Conservation (phyloP, 305 asterid genomes). For the Caryopteris hybrid region DNA sequence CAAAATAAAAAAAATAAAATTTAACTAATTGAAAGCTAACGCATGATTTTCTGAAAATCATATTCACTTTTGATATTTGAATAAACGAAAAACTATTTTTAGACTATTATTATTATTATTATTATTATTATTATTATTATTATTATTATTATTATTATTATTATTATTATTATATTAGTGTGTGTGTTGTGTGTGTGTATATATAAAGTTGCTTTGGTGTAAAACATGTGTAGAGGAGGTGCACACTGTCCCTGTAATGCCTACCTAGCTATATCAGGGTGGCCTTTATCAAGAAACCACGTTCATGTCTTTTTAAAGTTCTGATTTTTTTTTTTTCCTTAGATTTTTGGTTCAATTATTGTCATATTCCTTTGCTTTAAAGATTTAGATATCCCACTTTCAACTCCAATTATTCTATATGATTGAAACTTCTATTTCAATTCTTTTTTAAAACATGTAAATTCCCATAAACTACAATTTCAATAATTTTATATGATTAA, state of each 20-base stretch:
- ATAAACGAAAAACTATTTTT: too few species aligned
- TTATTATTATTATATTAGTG: too few species aligned
- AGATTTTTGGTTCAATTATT: background rate
- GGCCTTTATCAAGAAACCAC: slow-evolving; percentile 3
- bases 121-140: too few species aligned
- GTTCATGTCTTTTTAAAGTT: background rate
- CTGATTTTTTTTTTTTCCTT: background rate
- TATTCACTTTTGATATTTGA: too few species aligned
- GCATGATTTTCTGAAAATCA: too few species aligned
- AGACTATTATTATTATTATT: too few species aligned
- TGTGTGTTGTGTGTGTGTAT: too few species aligned
- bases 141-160: too few species aligned
- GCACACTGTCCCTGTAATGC: slow-evolving; percentile 11
- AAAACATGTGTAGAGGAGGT: slow-evolving; percentile 14
- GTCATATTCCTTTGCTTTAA: slow-evolving; percentile 10
- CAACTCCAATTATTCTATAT: background rate
- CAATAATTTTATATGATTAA: too few species aligned
- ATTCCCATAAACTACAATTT: background rate
- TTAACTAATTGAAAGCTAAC: too few species aligned
- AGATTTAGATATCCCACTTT: background rate
- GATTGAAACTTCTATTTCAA: slow-evolving; percentile 21
- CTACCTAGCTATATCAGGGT: background rate
- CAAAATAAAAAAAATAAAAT: too few species aligned
- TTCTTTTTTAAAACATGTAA: background rate
- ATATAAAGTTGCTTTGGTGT: slow-evolving; percentile 17